Percentiles rank a stretch among this genome's conserved stretches.
Conservation (phyloP, 2,329 filamentous ascomycete genomes). For the Exophiala bonariae region DNA sequence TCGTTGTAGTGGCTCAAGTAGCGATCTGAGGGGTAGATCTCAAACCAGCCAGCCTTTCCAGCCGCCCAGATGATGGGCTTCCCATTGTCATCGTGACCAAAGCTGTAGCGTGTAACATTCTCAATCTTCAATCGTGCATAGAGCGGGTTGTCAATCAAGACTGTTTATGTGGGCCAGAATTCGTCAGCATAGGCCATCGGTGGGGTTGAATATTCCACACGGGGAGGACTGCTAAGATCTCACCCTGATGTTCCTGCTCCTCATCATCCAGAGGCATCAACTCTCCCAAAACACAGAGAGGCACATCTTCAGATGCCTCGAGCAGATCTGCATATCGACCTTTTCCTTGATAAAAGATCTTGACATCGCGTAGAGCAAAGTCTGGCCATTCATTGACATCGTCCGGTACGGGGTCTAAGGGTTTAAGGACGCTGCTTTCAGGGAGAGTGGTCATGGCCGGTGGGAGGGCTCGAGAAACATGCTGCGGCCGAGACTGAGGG, state of each 20-base stretch:
- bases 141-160: slow-evolving; percentile 36
- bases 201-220: no score
- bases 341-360: slow-evolving; percentile 51
- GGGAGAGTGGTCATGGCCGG: slow-evolving; percentile 27
- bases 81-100: slow-evolving; percentile 55
- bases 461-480: slow-evolving; percentile 15
- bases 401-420: slow-evolving; percentile 43
- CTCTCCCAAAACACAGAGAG: slow-evolving; percentile 56
- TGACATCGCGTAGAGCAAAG: slow-evolving; percentile 57
- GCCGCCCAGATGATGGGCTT: slow-evolving; percentile 61
- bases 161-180: slow-evolving; percentile 24
- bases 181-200: slow-evolving; percentile 39
- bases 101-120: slow-evolving; percentile 50
- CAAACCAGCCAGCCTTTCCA: slow-evolving; percentile 63
- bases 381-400: slow-evolving; percentile 61
- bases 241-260: slow-evolving; percentile 44
- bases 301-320: slow-evolving; percentile 53
- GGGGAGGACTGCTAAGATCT: no score
- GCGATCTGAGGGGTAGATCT: slow-evolving; percentile 52
- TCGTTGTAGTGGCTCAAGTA: slow-evolving; percentile 53
- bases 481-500: slow-evolving; percentile 10
- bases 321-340: slow-evolving; percentile 55
- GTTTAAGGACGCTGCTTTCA: slow-evolving; percentile 44
- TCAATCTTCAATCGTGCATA: slow-evolving; percentile 44
- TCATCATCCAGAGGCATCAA: slow-evolving; percentile 47